Conservation (phyloP, 345 rosid species). For the Toxicodendron radicans region DNA sequence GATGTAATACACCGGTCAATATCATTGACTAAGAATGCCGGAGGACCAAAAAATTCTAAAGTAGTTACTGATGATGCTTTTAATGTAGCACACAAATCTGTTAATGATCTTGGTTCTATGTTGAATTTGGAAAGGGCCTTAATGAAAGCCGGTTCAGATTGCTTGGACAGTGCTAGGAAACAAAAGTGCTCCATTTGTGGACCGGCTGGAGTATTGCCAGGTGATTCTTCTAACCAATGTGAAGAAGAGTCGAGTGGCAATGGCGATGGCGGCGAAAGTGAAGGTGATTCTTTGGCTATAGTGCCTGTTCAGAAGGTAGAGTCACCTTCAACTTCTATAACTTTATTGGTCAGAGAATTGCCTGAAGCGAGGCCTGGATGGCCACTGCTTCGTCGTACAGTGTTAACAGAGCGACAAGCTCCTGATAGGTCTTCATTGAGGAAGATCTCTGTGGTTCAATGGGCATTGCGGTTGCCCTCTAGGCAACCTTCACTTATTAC, state of each 20-base stretch:
- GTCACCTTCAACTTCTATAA: slow-evolving; percentile 38
- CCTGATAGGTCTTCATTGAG: slow-evolving; percentile 41
- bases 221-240: slow-evolving; percentile 26
- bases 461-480: slow-evolving; percentile 62
- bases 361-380: slow-evolving; percentile 78
- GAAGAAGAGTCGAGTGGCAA: slow-evolving; percentile 21
- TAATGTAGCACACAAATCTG: slow-evolving; percentile 18
- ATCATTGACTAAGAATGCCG: slow-evolving; percentile 37
- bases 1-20: slow-evolving; percentile 55
- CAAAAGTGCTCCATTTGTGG: slow-evolving; percentile 64
- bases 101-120: slow-evolving; percentile 22
- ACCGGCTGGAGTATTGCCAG: slow-evolving; percentile 26
- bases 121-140: slow-evolving; percentile 50
- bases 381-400: slow-evolving; percentile 70
- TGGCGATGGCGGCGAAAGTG: slow-evolving; percentile 20
- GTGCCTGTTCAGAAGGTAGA: slow-evolving; percentile 47
- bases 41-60: slow-evolving; percentile 36
- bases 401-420: slow-evolving; percentile 30
- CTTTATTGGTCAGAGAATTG: slow-evolving; percentile 42
- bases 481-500: slow-evolving; percentile 39
- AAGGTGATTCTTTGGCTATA: slow-evolving; percentile 50
- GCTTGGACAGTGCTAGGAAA: slow-evolving; percentile 28
- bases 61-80: slow-evolving; percentile 41
- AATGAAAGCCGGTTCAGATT: slow-evolving; percentile 33
- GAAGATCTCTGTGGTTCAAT: slow-evolving; percentile 66